Base-by-base conservation (phyloP, 495 filamentous ascomycete species). In the Apodospora peruviana region DNA sequence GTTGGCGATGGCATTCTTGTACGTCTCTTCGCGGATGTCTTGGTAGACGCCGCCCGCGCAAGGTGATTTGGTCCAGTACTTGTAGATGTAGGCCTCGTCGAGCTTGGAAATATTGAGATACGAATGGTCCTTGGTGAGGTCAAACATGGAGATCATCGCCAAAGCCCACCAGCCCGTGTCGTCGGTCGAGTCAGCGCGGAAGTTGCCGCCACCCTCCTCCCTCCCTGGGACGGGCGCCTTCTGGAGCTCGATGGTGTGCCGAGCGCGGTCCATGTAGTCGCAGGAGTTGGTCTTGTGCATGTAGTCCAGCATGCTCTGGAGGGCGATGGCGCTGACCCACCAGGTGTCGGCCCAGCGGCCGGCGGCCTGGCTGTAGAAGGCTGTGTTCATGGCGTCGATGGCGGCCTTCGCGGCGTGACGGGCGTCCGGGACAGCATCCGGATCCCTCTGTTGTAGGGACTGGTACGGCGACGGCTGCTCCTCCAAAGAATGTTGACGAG, bases 111-210 rank as follows among this genome's bases (percentile, higher is more conserved):
- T 62, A 29, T 73, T 43, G 25, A 85, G 72, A 51, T 83, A 85
- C 0, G 61, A 51, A 0, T 56, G 45, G 18, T 81, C 65, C 3
- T 68, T 63, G 0, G 81, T 85, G 9, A 82, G 62, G 58, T 87
- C 78, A 58, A 80, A 86, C 38, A 81, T 70, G 24, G 75, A 72
- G 44, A 83, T 66, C 75, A 83, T 78, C 22, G 77, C 82, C 19
- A 85, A 71, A 14, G 78, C 81, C 83, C 83, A 87, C 83, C 83
- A 85, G 3, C 66, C 79, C 48, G 83, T 82, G 58, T 87, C 83
- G 41, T 86, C 84, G 40, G 84, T 84, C 37, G 70, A 78, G 24
- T 77, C 73, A 38, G 76, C 78, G 10, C 80, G 66, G 50, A 77
- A 79, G 23, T 69, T 61, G 7, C 69, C 70, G 21, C 50, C 61